These are phyloP conservation scores for Talaromyces sp. DNA, from an alignment of 2,329 filamentous ascomycete genomes.

Conservation along the genomic window DNA sequence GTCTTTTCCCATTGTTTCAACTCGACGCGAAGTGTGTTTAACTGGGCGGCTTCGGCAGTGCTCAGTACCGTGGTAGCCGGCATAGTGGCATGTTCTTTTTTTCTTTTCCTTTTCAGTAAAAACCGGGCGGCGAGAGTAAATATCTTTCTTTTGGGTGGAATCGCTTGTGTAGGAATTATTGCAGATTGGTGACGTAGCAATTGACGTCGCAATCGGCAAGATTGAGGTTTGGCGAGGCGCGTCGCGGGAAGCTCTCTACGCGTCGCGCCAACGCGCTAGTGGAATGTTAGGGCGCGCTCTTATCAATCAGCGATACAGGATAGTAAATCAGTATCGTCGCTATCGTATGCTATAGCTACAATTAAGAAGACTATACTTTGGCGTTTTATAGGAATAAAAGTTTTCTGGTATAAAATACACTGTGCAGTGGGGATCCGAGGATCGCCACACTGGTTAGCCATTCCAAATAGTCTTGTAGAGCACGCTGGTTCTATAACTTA, in stretches of 20 bases:
- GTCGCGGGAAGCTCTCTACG: neutral
- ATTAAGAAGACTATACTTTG: neutral
- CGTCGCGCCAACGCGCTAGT: neutral
- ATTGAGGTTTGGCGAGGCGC: neutral
- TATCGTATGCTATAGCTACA: neutral
- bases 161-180: neutral
- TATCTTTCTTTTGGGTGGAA: neutral
- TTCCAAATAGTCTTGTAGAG: neutral
- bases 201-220: neutral
- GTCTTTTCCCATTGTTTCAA: slow-evolving; percentile 45
- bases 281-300: neutral
- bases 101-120: neutral
- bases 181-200: neutral
- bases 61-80: slow-evolving; percentile 22
- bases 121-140: neutral
- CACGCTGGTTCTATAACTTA: neutral
- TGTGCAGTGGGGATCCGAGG: neutral
- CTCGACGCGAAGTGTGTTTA: slow-evolving; percentile 34
- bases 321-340: neutral
- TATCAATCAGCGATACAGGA: neutral
- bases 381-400: neutral
- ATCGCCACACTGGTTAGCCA: neutral
- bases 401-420: neutral
- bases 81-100: slow-evolving; percentile 12
- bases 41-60: slow-evolving; percentile 22